phyloP scores from a whole-genome alignment of 495 filamentous ascomycete species.

The Cercophora sp. region DNA sequence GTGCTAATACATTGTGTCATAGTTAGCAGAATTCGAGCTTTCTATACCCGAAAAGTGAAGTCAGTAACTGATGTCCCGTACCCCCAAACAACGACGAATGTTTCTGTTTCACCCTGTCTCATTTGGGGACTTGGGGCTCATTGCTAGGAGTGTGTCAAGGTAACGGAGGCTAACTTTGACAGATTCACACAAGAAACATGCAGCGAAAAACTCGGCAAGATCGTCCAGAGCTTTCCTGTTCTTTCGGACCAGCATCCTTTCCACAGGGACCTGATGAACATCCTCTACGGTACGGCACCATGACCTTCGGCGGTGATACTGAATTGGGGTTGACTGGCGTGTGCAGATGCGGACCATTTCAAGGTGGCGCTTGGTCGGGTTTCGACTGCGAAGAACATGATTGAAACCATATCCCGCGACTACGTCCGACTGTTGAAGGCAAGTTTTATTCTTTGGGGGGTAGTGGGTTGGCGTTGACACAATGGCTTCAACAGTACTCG shows the following conservation, averaged over 20 bases:
- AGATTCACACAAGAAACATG: slow-evolving; percentile 94
- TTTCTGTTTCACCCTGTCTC: not conserved
- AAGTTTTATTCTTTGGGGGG: not conserved
- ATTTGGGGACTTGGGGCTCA: too few relatives aligned
- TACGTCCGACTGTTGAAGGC: slow-evolving; percentile 76
- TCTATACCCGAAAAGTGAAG: slow-evolving; percentile 98
- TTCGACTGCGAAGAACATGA: slow-evolving; percentile 90
- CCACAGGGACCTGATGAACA: slow-evolving; percentile 61
- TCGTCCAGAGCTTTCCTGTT: slow-evolving; percentile 90
- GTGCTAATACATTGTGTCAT: too few relatives aligned
- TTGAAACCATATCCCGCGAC: slow-evolving; percentile 91
- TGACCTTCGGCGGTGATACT: slow-evolving; percentile 21
- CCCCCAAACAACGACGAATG: slow-evolving; percentile 44
- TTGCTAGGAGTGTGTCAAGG: slow-evolving; percentile 6
- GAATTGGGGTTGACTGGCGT: slow-evolving; percentile 46
- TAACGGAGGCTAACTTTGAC: slow-evolving; percentile 11
- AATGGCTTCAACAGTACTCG: too few relatives aligned
- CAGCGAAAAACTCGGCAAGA: slow-evolving; percentile 82
- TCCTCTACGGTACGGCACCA: slow-evolving; percentile 52
- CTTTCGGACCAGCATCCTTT: slow-evolving; percentile 96
- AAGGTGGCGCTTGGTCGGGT: slow-evolving; percentile 93
- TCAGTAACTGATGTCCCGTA: slow-evolving; percentile 28
- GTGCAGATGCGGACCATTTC: slow-evolving; percentile 97
- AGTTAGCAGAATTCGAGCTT: slow-evolving; percentile 86
- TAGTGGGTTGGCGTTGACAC: too few relatives aligned